Evolutionary conservation across 495 filamentous ascomycete species (phyloP).

Genomic region (Lophiostoma macrostomum): DNA sequence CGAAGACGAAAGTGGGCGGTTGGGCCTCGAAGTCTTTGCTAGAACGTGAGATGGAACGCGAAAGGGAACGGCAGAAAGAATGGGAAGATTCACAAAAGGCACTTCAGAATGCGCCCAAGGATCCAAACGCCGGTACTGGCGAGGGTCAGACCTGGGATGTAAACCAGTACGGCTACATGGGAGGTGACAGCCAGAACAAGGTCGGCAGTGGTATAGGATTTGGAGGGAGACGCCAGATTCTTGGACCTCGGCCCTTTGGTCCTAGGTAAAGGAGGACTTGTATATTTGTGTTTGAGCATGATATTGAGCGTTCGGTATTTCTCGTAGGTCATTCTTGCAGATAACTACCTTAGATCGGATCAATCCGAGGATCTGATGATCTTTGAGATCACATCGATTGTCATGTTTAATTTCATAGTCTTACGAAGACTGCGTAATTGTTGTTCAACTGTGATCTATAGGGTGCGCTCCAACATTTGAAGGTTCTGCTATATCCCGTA

Average conservation of each 20-base stretch:
- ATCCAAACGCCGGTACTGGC: conserved; percentile 47
- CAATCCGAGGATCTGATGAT: too few relatives aligned
- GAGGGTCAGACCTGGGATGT: conserved; percentile 70
- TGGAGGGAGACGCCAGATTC: conserved; percentile 75
- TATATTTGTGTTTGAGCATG: too few relatives aligned
- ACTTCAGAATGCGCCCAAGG: conserved; percentile 55
- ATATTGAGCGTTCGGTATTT: too few relatives aligned
- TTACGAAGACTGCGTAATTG: too few relatives aligned
- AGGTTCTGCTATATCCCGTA: too few relatives aligned
- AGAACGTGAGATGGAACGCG: conserved; percentile 93
- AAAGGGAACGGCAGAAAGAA: conserved; percentile 86
- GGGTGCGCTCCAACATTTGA: too few relatives aligned
- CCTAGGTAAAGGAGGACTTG: conserved; percentile 6
- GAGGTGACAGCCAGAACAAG: conserved; percentile 79
- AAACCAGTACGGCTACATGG: conserved; percentile 81
- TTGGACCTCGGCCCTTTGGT: conserved; percentile 62
- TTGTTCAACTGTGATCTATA: too few relatives aligned
- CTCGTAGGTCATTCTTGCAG: too few relatives aligned
- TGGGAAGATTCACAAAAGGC: conserved; percentile 92
- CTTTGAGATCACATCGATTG: too few relatives aligned
- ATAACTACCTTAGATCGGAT: too few relatives aligned
- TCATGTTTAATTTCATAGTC: too few relatives aligned
- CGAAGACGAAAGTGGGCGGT: conserved; percentile 68
- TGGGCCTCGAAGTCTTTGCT: conserved; percentile 80
- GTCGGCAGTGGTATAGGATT: conserved; percentile 65